Evolutionary conservation across 257 asterid genomes (phyloP).

Genomic region (Petrea volubilis): DNA sequence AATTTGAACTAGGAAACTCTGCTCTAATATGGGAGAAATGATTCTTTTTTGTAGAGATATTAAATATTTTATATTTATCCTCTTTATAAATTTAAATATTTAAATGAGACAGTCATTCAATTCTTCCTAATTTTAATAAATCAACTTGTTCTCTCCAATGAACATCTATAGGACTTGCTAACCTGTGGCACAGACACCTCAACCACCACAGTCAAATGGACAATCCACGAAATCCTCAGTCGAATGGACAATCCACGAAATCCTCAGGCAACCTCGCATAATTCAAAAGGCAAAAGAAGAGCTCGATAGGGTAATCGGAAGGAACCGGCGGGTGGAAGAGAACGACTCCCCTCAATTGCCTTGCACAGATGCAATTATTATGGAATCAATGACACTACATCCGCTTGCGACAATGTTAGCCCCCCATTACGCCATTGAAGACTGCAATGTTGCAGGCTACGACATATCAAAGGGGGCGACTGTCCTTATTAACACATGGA

Average conservation of each 20-base stretch:
- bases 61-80: too few relatives aligned
- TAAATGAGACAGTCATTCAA: too few relatives aligned
- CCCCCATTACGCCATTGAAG: slow-evolving; percentile 27
- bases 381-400: slow-evolving; percentile 37
- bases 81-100: too few relatives aligned
- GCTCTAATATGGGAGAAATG: too few relatives aligned
- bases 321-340: slow-evolving; percentile 46
- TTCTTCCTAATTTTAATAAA: not conserved
- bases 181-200: slow-evolving; percentile 37
- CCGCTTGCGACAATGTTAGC: slow-evolving; percentile 30
- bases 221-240: too few relatives aligned
- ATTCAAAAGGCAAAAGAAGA: slow-evolving; percentile 37
- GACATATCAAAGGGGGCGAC: slow-evolving; percentile 29
- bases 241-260: too few relatives aligned
- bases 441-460: slow-evolving; percentile 29
- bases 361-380: slow-evolving; percentile 37
- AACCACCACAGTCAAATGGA: slow-evolving; percentile 35
- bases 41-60: too few relatives aligned
- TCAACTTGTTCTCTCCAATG: too few relatives aligned
- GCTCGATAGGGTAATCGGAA: slow-evolving; percentile 34
- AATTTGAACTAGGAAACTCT: too few relatives aligned
- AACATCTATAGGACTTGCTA: slow-evolving; percentile 21
- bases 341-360: slow-evolving; percentile 31
- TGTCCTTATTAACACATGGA: slow-evolving; percentile 27
- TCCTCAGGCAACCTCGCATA: slow-evolving; percentile 24